Conservation (phyloP, 2,329 filamentous ascomycete species). For the Orbilia ellipsospora region DNA sequence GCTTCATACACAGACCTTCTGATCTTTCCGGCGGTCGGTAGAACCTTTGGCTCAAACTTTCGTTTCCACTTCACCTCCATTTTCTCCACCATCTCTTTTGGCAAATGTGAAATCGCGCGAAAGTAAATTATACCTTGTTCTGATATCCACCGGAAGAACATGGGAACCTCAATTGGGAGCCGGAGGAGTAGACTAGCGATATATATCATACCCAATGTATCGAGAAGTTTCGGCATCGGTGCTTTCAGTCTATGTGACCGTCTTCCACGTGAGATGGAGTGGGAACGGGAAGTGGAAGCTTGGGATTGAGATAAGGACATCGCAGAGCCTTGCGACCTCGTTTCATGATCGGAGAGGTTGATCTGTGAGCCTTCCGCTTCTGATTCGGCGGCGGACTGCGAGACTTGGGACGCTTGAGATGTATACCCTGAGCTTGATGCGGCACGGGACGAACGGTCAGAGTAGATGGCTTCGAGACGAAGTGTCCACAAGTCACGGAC, state of each 20-base stretch:
- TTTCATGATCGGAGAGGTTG: conserved; percentile 30
- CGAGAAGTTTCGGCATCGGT: conserved; percentile 73
- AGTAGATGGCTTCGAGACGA: conserved; percentile 70
- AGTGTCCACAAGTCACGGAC: conserved; percentile 88
- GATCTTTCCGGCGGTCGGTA: conserved; percentile 68
- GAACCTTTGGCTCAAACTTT: conserved; percentile 68
- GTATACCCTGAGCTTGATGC: conserved; percentile 44
- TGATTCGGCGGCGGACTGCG: conserved; percentile 63
- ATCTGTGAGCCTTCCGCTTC: conserved; percentile 57
- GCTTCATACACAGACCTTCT: conserved; percentile 74
- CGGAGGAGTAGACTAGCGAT: conserved; percentile 79
- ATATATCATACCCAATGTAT: conserved; percentile 83
- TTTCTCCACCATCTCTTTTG: conserved; percentile 73
- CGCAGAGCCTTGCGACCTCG: conserved; percentile 17
- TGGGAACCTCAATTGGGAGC: conserved; percentile 78
- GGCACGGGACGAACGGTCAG: conserved; percentile 54
- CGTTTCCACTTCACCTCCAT: conserved; percentile 72
- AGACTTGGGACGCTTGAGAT: conserved; percentile 15
- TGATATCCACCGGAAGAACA: conserved; percentile 76
- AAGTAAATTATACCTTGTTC: conserved; percentile 77
- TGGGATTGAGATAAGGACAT: conserved; percentile 18
- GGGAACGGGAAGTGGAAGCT: conserved; percentile 36
- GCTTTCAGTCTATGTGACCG: conserved; percentile 57
- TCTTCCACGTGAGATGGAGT: conserved; percentile 62
- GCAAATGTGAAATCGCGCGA: conserved; percentile 71